Evolutionary conservation across 2,329 filamentous ascomycete species (phyloP).

Genomic region (Claviceps sp.): DNA sequence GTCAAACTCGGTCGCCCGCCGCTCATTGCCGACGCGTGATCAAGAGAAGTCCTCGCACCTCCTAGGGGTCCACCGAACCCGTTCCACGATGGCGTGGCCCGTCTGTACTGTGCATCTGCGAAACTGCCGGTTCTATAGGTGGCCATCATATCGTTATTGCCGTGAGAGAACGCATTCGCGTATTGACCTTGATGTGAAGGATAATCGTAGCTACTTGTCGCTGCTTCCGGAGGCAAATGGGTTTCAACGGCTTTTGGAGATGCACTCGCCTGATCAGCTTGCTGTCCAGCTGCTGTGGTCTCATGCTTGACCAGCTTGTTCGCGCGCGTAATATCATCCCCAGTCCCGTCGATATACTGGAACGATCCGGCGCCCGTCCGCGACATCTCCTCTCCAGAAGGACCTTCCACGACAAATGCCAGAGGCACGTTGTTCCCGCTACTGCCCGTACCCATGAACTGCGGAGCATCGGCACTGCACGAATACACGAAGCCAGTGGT

Average conservation of each 20-base stretch:
- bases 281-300: conserved; percentile 21
- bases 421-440: conserved; percentile 38
- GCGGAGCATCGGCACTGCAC: conserved; percentile 59
- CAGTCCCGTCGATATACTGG: conserved; percentile 39
- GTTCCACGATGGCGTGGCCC: conserved; percentile 24
- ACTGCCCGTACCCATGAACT: conserved; percentile 37
- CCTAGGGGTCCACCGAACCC: conserved; percentile 28
- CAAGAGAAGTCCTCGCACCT: conserved; percentile 27
- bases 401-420: conserved; percentile 38
- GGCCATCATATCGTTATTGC: conserved; percentile 39
- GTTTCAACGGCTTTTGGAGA: conserved; percentile 30
- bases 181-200: conserved; percentile 29
- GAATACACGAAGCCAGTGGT: conserved; percentile 54
- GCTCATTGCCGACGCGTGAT: conserved; percentile 27
- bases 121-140: conserved; percentile 41
- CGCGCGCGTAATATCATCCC: conserved; percentile 27
- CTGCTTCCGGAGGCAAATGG: conserved; percentile 22
- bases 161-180: conserved; percentile 24
- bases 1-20: conserved; percentile 30
- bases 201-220: conserved; percentile 34
- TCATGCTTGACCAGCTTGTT: conserved; percentile 24
- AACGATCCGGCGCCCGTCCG: conserved; percentile 33
- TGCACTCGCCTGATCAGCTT: conserved; percentile 25
- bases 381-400: conserved; percentile 39
- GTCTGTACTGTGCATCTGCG: conserved; percentile 34